Base-by-base conservation (phyloP, 257 asterid species). In the Apocynum venetum region DNA sequence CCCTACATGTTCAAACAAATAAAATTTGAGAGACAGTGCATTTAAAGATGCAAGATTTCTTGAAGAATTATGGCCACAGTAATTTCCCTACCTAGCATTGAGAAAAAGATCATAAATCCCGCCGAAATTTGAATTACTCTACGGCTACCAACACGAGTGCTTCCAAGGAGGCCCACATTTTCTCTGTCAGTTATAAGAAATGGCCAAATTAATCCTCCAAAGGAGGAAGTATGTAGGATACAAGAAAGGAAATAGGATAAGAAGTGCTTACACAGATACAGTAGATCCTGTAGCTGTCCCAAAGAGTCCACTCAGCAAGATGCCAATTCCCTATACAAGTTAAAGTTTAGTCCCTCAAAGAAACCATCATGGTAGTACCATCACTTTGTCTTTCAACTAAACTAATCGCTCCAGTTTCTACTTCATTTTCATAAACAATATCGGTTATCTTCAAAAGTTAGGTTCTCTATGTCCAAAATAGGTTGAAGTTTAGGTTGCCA, bases 61-160 rank as follows among this genome's bases (percentile, higher is more conserved):
- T 31, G 38, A 12, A 56, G 65, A 49, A 57, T 53, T 66, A 10
- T 47, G 60, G 79, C 47, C 20, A 46, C 2, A 13, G 25, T 8
- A 11, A 63, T 25, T 7, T 6, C 20, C 44, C 35, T 53, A 92
- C 98, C 98, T 68, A 95, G 78, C 31, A 95, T 80, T 59, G 99
- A 85, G 89, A 95, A 93, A 86, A 93, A 95, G 78, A 95, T 92
- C 98, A 95, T 95, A 85, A 95, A 95, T 72, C 98, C 98, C 56
- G 98, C 98, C 77, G 97, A 84, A 74, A 95, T 90, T 84, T 93
- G 98, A 86, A 95, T 83, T 31, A 95, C 97, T 51, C 99, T 85
- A 8, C 98, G 89, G 87, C 99, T 95, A 63, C 98, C 99, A 55
- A 93, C 97, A 38, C 98, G 89, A 51, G 99, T 95, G 92, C 98